Percentiles rank a stretch among this genome's conserved stretches.
Evolutionary conservation across 2,329 filamentous ascomycete species (phyloP).

Genomic region (Paramyrothecium roridum): DNA sequence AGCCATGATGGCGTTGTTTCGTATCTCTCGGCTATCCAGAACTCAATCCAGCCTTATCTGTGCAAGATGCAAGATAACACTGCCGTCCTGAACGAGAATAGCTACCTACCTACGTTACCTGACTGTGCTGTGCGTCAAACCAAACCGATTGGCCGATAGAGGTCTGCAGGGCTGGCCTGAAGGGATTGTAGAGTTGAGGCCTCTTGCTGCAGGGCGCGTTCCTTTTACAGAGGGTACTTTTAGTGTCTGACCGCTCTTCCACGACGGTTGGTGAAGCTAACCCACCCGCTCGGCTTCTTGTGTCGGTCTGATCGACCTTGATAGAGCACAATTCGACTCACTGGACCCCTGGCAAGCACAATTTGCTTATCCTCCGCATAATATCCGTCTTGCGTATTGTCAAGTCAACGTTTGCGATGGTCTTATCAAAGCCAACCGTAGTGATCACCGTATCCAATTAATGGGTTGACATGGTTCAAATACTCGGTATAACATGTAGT

Average conservation of each 20-base stretch:
- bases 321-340: no score
- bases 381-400: no score
- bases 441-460: no score
- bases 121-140: not conserved
- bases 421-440: no score
- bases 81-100: not conserved
- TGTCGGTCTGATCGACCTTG: no score
- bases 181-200: not conserved
- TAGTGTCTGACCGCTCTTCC: not conserved
- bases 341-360: no score
- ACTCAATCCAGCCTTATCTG: not conserved
- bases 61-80: not conserved
- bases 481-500: not conserved
- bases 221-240: not conserved
- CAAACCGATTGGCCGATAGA: not conserved
- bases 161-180: not conserved
- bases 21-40: not conserved
- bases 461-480: no score
- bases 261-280: not conserved
- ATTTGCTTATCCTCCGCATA: no score
- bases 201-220: not conserved
- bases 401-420: no score
- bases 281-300: not conserved
- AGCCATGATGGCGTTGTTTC: not conserved
- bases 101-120: not conserved